Evolutionary conservation across 1,284 basidiomycete genomes (phyloP), one percentile per base, ranked within the genome.

Genomic region (Ceratobasidium sp.): DNA sequence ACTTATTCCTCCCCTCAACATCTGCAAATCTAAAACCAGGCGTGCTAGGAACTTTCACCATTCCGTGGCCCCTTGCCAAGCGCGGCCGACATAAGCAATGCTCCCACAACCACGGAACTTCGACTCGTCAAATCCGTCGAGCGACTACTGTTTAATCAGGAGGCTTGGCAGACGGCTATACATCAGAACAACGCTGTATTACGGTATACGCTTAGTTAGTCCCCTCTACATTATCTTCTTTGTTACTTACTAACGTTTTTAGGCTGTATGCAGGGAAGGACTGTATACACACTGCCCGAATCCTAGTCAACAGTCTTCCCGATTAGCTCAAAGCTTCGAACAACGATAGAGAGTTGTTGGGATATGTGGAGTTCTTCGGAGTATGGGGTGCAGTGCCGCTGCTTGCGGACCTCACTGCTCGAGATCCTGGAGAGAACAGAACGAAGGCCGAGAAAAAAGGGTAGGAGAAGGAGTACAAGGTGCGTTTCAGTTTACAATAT

Each of bases 51-150:
- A 55, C 82, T 92, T 6, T 87, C 89, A 1, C 85, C 88, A 8
- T 83, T 94, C 63, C 91, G 92, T 0, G 85, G 85, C 8, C 76
- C 78, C 1, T 77, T 80, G 0, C 78, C 78, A 8, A 76, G 81
- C 38, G 63, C 76, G 47, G 77, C 82, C 46, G 77, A 61, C 35
- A 54, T 72, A 30, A 30, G 21, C 54, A 30, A 57, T n/a, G 54
- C 6, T 13, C 23, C 54, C 38, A 62, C 49, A 3, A 88, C 0
- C 85, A 83, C 0, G 0, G 93, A 97, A 79, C 81, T 85, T 49
- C 82, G 92, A 59, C 84, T 99, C 9, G 86, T 98, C 63, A 87
- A 95, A 9, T 92, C 93, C 0, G 90, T 98, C 73, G 96, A 98
- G 79, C 99, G 97, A 97, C 93, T 97, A 55, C 93, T 89, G 0